Conservation (phyloP, 2,329 filamentous ascomycete species). For the Acrocalymma vagum region DNA sequence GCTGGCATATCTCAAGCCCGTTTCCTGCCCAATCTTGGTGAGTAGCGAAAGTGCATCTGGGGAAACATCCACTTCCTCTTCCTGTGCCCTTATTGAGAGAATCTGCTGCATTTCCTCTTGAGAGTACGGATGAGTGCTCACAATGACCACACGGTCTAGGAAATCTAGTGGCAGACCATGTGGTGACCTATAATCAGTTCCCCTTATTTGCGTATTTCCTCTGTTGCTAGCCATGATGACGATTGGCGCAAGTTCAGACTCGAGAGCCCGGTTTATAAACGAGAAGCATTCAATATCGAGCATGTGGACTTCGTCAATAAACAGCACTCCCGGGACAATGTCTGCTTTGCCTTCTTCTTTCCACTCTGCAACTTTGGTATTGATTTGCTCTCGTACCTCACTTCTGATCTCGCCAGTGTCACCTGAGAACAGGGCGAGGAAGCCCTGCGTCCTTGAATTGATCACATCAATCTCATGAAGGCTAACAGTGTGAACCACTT, state of each 20-base stretch:
- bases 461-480: constrained; percentile 99
- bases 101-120: constrained; percentile 91
- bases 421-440: constrained; percentile 94
- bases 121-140: constrained; percentile 88
- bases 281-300: constrained; percentile 99
- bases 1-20: constrained; percentile 93
- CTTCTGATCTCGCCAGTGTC: constrained; percentile 98
- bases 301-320: constrained; percentile 99
- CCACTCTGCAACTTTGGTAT: constrained; percentile 98
- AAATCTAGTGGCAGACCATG: constrained; percentile 96
- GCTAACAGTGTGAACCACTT: constrained; percentile 95
- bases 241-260: constrained; percentile 93
- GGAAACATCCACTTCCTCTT: constrained; percentile 93
- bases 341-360: constrained; percentile 99
- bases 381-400: constrained; percentile 98
- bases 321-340: constrained; percentile 95
- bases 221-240: constrained; percentile 99
- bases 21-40: constrained; percentile 94
- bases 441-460: constrained; percentile 98
- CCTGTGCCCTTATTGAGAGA: constrained; percentile 87
- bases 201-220: constrained; percentile 88
- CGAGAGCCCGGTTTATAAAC: constrained; percentile 95
- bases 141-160: constrained; percentile 93
- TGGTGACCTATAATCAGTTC: constrained; percentile 91
- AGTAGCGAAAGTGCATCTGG: constrained; percentile 90